Conservation (phyloP, 257 asterid species). For the Solanum piurae region DNA sequence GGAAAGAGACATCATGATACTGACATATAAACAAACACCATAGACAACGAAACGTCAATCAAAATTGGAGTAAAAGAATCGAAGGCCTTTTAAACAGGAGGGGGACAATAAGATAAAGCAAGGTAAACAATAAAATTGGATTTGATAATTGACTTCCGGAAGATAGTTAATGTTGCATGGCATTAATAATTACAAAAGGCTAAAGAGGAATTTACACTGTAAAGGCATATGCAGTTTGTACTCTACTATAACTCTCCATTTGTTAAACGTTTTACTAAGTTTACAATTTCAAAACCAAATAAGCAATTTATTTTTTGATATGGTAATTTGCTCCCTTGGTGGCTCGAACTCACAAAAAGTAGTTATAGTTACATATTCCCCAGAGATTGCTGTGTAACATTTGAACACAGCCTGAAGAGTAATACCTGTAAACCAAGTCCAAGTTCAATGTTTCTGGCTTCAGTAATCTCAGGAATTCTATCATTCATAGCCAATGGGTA, state of each 20-base stretch:
- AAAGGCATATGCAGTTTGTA: neutral
- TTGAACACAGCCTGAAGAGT: neutral
- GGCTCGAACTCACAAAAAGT: neutral
- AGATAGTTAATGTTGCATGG: neutral
- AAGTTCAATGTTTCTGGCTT: conserved; percentile 93
- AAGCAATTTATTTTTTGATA: neutral
- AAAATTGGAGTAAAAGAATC: neutral
- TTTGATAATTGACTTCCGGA: neutral
- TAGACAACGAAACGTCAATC: neutral
- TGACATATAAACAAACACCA: neutral
- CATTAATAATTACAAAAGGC: neutral
- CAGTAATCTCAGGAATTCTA: conserved; percentile 78
- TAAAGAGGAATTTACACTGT: neutral
- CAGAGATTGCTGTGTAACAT: neutral
- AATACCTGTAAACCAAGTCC: conserved; percentile 96
- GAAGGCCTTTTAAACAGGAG: neutral
- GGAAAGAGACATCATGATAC: neutral
- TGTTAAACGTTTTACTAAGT: neutral
- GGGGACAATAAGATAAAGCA: neutral
- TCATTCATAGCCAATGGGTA: conserved; percentile 67
- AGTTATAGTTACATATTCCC: neutral
- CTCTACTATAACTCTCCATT: neutral
- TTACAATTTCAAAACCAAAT: neutral
- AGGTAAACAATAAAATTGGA: neutral
- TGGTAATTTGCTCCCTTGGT: neutral